Evolutionary conservation across 768 basidiomycete genomes (phyloP), one percentile per base, ranked within the genome.

Genomic region (Tulasnella calospora): DNA sequence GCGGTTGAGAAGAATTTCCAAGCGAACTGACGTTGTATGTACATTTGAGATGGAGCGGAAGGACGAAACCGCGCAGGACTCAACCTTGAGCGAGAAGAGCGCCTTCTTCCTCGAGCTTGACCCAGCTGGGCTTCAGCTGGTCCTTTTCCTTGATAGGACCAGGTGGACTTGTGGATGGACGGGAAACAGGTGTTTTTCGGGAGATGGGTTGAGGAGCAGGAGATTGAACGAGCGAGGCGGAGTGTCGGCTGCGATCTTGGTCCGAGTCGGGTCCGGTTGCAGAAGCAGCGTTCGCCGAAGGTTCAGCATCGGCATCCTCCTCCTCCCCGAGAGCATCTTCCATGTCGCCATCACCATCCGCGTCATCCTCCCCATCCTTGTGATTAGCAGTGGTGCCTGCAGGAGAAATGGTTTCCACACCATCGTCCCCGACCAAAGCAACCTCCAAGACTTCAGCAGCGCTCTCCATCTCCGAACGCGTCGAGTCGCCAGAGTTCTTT

Each of bases 301-400:
- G 46, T 35, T 47, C 55, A 30, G 69, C 69, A 35, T 78, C 69
- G 44, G 27, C 77, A n/a, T 78, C 77, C 72, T 78, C 69, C 35
- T 76, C 47, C 46, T 78, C 77, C n/a, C 74, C 74, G 13, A 75
- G n/a, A 10, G 74, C 74, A 75, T 75, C 74, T 30, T 72, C 70
- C 23, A 40, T 41, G 33, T 78, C 77, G 17, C 69, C 77, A 30
- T 78, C 77, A 27, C 69, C 79, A 71, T 79, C 79, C 8, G 38
- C 79, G 61, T 79, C 79, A n/a, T 78, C 79, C 38, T 44, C 79
- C 2, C 57, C 77, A 30, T 79, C 79, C 23, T 79, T 71, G n/a
- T 71, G 77, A 17, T 79, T 72, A 15, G 69, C 70, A 7, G 70
- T 51, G 9, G 77, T 71, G 38, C 57, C 77, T 23, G 77, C 36